These are phyloP conservation scores for Asterochloris erici DNA, from an alignment of 139 green algal genomes.

Conservation along the genomic window DNA sequence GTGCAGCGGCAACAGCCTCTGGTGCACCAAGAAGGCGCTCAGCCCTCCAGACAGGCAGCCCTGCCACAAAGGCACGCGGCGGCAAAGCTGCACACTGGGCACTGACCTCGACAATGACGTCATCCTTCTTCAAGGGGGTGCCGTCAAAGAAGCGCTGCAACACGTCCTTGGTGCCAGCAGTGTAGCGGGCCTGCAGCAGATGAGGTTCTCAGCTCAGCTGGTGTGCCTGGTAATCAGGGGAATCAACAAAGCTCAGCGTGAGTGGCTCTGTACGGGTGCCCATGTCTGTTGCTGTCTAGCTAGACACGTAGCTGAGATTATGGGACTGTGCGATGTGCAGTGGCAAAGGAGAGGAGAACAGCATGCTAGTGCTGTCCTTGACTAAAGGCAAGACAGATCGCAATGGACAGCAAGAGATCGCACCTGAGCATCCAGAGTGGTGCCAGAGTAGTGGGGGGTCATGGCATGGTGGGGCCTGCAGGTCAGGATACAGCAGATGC, in stretches of 20 bases:
- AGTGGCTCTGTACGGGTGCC: too few relatives aligned
- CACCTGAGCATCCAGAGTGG: slow-evolving; percentile 27
- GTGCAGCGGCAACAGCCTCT: too few relatives aligned
- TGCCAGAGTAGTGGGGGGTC: slow-evolving; percentile 29
- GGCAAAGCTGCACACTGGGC: neutral
- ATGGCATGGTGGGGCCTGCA: slow-evolving; percentile 14
- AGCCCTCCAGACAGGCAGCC: neutral
- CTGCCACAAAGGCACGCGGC: neutral
- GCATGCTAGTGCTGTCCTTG: too few relatives aligned
- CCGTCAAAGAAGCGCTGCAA: slow-evolving; percentile 19
- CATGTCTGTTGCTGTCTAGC: too few relatives aligned
- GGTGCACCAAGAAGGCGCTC: too few relatives aligned
- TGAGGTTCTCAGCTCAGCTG: too few relatives aligned
- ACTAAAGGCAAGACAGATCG: neutral
- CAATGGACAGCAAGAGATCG: neutral
- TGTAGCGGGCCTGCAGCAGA: slow-evolving; percentile 18
- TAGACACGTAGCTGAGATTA: too few relatives aligned
- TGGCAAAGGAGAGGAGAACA: too few relatives aligned
- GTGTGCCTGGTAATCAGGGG: too few relatives aligned
- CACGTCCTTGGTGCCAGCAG: slow-evolving; percentile 23
- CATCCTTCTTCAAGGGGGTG: slow-evolving; percentile 14
- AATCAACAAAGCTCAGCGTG: too few relatives aligned
- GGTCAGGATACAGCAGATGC: too few relatives aligned
- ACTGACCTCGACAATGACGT: slow-evolving; percentile 20
- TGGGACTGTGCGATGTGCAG: too few relatives aligned